Base-by-base conservation (phyloP, 257 asterid species). In the Anisodus acutangulus region DNA sequence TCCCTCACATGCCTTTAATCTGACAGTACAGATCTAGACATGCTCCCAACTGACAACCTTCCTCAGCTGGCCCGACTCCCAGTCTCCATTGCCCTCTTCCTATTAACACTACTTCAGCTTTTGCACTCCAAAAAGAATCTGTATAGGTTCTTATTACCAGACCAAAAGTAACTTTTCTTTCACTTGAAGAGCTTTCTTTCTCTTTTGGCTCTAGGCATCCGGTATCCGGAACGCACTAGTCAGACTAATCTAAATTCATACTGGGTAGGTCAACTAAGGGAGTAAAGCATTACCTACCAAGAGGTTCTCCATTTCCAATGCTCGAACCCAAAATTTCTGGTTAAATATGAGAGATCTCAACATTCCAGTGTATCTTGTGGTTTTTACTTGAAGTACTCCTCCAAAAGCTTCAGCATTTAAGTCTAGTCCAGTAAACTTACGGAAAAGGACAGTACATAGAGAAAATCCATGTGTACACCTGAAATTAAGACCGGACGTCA, bases 1-100 rank as follows among this genome's bases (percentile, higher is more conserved):
- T 85, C 83, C 70, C 82, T 90, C 97, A 91, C 96, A 90, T 91
- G 93, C 84, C 37, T 69, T 84, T 83, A 69, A 90, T 59, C 94
- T 89, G 95, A 90, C 92, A 90, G 64, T 51, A 53, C 84, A 78
- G 81, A 82, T 55, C 11, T 47, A 64, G 26, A 8, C 54, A 37
- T 35, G 37, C 85, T 49, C 62, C 81, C 9, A 66, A 62, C 87
- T 87, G 84, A 74, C 86, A 31, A 47, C 66, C 62, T 62, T 71
- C 57, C 41, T 78, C 80, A 64, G 51, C 80, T 53, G 43, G 49
- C 80, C 57, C 39, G 60, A 85, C 79, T 49, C 45, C 84, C 8
- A 55, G 39, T 22, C 16, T 41, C 60, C 26, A 63, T 66, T 54
- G 3, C 10, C 79, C 26, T 63, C 39, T 63, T 82, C 62, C 51